Percentiles rank a stretch among this genome's conserved stretches.
Conservation (phyloP, 169 alveolate genomes). For the Cryptosporidium ryanae region DNA sequence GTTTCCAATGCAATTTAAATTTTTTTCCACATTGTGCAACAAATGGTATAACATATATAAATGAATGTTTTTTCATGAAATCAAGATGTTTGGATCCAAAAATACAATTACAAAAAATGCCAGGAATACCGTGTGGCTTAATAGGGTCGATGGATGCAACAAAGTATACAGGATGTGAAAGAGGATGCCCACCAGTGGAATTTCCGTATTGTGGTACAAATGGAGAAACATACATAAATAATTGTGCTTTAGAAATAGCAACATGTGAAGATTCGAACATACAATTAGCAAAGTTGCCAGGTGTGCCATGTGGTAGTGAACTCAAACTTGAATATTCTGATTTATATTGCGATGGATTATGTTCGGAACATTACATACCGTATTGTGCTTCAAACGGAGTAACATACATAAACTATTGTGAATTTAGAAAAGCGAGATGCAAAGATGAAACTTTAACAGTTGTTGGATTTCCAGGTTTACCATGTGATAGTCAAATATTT, state of each 20-base stretch:
- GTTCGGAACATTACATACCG: constrained; percentile 72
- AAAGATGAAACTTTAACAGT: constrained; percentile 41
- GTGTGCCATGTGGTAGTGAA: constrained; percentile 74
- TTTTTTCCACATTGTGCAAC: constrained; percentile 71
- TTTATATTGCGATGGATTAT: constrained; percentile 41
- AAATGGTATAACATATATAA: constrained; percentile 67
- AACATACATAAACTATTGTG: constrained; percentile 61
- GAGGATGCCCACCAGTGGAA: constrained; percentile 60
- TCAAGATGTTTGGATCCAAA: constrained; percentile 70
- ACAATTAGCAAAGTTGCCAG: constrained; percentile 68
- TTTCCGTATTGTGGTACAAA: constrained; percentile 74
- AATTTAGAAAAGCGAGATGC: constrained; percentile 55
- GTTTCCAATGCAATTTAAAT: constrained; percentile 49
- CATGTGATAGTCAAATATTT: constrained; percentile 67
- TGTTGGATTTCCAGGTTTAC: constrained; percentile 73
- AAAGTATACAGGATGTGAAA: constrained; percentile 68
- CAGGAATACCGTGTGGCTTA: constrained; percentile 73
- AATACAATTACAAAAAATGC: constrained; percentile 58
- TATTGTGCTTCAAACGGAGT: constrained; percentile 61
- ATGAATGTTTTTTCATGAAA: constrained; percentile 55
- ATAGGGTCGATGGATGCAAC: constrained; percentile 66
- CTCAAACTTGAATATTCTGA: not conserved
- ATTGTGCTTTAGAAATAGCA: constrained; percentile 60
- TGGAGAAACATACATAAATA: constrained; percentile 53
- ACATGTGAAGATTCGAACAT: constrained; percentile 52